Conservation (phyloP, 1,284 basidiomycete genomes). For the Rhodofomes roseus region DNA sequence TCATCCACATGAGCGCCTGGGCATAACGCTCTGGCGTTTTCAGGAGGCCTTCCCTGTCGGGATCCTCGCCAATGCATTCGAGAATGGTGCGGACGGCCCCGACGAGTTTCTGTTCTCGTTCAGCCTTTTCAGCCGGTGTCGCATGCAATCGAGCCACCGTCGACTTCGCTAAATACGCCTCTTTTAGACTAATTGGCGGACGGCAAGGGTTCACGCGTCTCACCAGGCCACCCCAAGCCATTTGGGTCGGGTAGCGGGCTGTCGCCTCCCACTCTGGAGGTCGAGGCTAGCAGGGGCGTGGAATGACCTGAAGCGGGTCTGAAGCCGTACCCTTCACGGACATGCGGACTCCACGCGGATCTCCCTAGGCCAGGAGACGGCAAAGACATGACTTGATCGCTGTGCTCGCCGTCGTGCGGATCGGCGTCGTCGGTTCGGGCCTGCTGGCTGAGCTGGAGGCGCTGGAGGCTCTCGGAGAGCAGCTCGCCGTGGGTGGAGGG, state of each 20-base stretch:
- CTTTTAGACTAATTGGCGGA: background rate
- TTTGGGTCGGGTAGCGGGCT: constrained; percentile 76
- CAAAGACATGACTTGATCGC: constrained; percentile 8
- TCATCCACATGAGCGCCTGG: constrained; percentile 99
- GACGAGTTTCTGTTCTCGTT: constrained; percentile 76
- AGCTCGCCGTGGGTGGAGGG: constrained; percentile 19
- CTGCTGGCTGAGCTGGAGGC: constrained; percentile 24
- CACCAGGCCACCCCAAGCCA: constrained; percentile 94
- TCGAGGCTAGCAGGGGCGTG: constrained; percentile 47
- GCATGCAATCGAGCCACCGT: constrained; percentile 83
- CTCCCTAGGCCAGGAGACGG: constrained; percentile 13
- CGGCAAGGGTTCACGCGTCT: background rate
- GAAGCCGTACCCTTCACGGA: constrained; percentile 80
- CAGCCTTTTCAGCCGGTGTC: constrained; percentile 67
- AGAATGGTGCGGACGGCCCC: constrained; percentile 89
- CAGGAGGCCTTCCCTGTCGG: constrained; percentile 87
- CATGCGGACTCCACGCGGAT: constrained; percentile 33
- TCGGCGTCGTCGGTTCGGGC: constrained; percentile 12
- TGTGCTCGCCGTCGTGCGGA: constrained; percentile 8
- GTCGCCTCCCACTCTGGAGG: constrained; percentile 15
- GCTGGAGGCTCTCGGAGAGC: constrained; percentile 28
- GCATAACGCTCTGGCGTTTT: constrained; percentile 96
- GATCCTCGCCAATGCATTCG: constrained; percentile 98
- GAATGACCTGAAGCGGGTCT: constrained; percentile 61
- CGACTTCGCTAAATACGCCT: constrained; percentile 70